Percentiles rank a stretch among this genome's conserved stretches.
These are phyloP conservation scores for Dichotomocladium elegans DNA, from an alignment of 371 early-diverging fungal genomes.

Conservation along the genomic window DNA sequence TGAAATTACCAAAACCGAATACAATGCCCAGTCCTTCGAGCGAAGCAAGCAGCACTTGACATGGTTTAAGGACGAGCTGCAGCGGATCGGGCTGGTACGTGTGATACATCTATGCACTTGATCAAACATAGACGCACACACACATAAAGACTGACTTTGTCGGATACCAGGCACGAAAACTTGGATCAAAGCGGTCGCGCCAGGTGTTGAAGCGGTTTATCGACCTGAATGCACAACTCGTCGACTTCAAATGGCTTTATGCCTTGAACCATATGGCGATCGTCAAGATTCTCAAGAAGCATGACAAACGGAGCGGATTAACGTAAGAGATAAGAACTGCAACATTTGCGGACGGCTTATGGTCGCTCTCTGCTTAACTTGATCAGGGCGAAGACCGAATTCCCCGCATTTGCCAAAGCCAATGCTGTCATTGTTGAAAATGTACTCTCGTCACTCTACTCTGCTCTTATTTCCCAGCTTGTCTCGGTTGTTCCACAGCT, in stretches of 20 bases:
- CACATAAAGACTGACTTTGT: not conserved
- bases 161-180: constrained; percentile 6
- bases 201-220: constrained; percentile 51
- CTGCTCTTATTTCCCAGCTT: constrained; percentile 35
- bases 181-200: constrained; percentile 37
- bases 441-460: constrained; percentile 17
- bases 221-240: constrained; percentile 61
- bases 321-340: too few relatives aligned
- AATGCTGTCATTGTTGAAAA: constrained; percentile 27
- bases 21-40: constrained; percentile 37
- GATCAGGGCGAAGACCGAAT: constrained; percentile 27
- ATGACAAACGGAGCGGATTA: constrained; percentile 76
- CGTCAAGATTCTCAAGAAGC: constrained; percentile 80
- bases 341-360: not conserved
- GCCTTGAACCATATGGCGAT: constrained; percentile 74
- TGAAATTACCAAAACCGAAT: constrained; percentile 39
- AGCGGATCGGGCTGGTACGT: constrained; percentile 26
- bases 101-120: too few relatives aligned
- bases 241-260: constrained; percentile 63
- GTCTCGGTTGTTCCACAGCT: constrained; percentile 69
- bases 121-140: not conserved
- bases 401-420: constrained; percentile 26
- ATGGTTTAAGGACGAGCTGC: constrained; percentile 55
- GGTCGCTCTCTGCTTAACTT: not conserved
- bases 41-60: constrained; percentile 49